A percentile compares a stretch with the other conserved stretches of the same genome.
Conservation (phyloP, 2,329 filamentous ascomycete genomes). For the Cladosporium austrohemisphaericum region DNA sequence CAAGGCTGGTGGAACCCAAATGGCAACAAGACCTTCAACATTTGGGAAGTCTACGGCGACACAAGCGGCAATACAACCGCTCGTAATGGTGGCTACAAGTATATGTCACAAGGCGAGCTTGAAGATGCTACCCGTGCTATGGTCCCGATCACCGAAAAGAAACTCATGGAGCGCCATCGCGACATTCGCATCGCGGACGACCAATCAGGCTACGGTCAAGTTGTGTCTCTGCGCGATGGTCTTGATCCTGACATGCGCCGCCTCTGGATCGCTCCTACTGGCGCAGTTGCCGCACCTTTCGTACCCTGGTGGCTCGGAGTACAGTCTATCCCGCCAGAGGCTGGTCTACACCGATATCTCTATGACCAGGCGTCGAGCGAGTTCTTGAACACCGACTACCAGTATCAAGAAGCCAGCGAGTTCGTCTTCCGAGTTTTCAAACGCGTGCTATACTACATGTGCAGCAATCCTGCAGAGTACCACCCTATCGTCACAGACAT, state of each 20-base stretch:
- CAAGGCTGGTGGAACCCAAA: slow-evolving; percentile 36
- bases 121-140: slow-evolving; percentile 39
- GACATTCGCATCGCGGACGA: slow-evolving; percentile 36
- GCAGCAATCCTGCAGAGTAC: slow-evolving; percentile 17
- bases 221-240: slow-evolving; percentile 28
- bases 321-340: slow-evolving; percentile 30
- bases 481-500: slow-evolving; percentile 19
- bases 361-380: slow-evolving; percentile 33
- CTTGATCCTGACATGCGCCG: slow-evolving; percentile 33
- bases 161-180: slow-evolving; percentile 42
- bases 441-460: slow-evolving; percentile 23
- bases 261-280: slow-evolving; percentile 35
- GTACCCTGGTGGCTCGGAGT: slow-evolving; percentile 36
- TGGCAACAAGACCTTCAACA: slow-evolving; percentile 33
- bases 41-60: slow-evolving; percentile 35
- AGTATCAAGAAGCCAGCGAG: slow-evolving; percentile 24
- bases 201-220: slow-evolving; percentile 36
- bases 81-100: slow-evolving; percentile 35
- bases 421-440: slow-evolving; percentile 23
- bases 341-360: slow-evolving; percentile 35
- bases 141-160: slow-evolving; percentile 48
- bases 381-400: slow-evolving; percentile 34
- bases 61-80: slow-evolving; percentile 30
- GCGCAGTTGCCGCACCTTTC: slow-evolving; percentile 35
- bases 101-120: slow-evolving; percentile 36